A percentile compares a stretch with the other conserved stretches of the same genome.
Evolutionary conservation across 169 alveolate genomes (phyloP).

Genomic region (Plasmodium sp.): DNA sequence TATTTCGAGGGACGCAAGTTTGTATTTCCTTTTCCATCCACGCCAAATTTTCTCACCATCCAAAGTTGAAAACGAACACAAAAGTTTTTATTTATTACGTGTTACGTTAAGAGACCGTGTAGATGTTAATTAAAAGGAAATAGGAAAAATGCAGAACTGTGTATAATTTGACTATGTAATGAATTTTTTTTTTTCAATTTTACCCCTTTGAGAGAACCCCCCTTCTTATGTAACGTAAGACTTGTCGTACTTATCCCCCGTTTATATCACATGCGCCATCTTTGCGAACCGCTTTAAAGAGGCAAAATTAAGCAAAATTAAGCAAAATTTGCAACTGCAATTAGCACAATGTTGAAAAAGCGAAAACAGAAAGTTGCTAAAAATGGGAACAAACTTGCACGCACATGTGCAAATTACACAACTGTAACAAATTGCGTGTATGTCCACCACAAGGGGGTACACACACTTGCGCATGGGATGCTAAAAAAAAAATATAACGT

Average conservation of each 20-base stretch:
- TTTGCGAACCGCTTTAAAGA: not conserved
- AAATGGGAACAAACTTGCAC: not conserved
- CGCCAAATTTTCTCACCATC: not conserved
- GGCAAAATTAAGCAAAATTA: not conserved
- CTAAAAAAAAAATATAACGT: not conserved
- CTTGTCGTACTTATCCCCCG: not conserved
- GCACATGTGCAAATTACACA: conserved; percentile 1
- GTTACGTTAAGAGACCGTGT: not conserved
- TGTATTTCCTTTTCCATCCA: not conserved
- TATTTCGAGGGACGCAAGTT: not conserved
- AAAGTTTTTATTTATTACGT: not conserved
- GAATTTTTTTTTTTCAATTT: not conserved
- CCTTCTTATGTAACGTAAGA: not conserved
- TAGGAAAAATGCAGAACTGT: not conserved
- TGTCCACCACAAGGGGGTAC: not conserved
- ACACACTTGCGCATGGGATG: not conserved
- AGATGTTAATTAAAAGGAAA: not conserved
- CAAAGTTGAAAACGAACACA: not conserved
- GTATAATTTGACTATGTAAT: not conserved
- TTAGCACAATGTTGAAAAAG: not conserved
- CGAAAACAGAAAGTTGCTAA: not conserved
- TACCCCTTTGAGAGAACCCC: not conserved
- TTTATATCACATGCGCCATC: not conserved
- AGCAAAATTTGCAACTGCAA: not conserved
- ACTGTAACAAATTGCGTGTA: not conserved